Evolutionary conservation across 495 filamentous ascomycete genomes (phyloP).

Genomic region (Schizothecium vesticola): DNA sequence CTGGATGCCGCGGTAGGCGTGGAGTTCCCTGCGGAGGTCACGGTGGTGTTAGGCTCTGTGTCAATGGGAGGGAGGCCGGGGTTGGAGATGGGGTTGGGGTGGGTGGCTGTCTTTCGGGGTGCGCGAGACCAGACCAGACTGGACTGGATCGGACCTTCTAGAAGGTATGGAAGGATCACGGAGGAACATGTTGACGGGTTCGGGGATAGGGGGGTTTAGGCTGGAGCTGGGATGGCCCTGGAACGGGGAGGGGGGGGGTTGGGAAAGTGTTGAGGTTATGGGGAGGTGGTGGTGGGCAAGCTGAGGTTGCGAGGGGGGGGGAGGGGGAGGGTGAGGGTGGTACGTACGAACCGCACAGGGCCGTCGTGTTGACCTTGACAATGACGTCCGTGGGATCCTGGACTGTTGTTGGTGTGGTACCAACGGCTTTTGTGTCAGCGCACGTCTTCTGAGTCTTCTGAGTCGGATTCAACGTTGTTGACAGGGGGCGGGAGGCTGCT

Average conservation of each 20-base stretch:
- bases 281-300: background rate
- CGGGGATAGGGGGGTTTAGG: background rate
- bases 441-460: background rate
- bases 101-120: background rate
- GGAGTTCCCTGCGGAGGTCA: conserved; percentile 76
- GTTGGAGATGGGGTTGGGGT: background rate
- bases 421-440: conserved; percentile 30
- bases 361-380: conserved; percentile 79
- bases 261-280: background rate
- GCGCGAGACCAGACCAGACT: background rate
- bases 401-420: conserved; percentile 45
- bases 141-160: background rate
- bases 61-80: background rate
- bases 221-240: background rate
- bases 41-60: background rate
- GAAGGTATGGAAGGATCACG: background rate
- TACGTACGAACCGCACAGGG: conserved; percentile 82
- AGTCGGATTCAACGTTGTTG: background rate
- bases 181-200: background rate
- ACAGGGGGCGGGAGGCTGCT: background rate
- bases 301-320: no score
- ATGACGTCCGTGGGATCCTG: conserved; percentile 70
- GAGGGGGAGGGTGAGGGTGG: background rate
- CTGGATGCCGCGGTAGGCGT: conserved; percentile 82
- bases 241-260: background rate